Conservation (phyloP, 78 protist genomes). For the Protostelium mycophagum region DNA sequence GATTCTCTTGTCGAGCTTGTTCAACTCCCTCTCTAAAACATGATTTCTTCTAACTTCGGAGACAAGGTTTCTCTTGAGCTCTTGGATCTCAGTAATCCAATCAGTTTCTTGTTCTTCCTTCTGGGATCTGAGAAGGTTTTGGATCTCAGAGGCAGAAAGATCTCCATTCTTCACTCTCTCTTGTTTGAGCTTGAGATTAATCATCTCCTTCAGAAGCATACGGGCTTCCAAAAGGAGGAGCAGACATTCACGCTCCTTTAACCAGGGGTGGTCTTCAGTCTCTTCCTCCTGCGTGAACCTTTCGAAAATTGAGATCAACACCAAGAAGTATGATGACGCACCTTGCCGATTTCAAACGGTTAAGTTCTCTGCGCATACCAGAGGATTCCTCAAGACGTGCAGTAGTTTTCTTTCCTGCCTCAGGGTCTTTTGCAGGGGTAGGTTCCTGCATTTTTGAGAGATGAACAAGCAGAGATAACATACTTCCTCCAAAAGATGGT, state of each 20-base stretch:
- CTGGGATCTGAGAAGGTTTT: slow-evolving; percentile 36
- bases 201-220: slow-evolving; percentile 57
- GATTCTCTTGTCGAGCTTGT: slow-evolving; percentile 72
- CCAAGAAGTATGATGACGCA: neutral
- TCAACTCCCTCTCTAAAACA: slow-evolving; percentile 67
- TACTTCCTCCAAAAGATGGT: neutral
- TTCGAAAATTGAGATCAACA: neutral
- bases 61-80: slow-evolving; percentile 55
- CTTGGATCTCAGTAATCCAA: slow-evolving; percentile 23
- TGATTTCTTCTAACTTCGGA: slow-evolving; percentile 66
- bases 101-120: slow-evolving; percentile 36
- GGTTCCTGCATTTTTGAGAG: neutral
- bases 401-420: neutral
- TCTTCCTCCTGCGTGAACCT: neutral
- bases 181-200: slow-evolving; percentile 62
- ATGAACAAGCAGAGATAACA: no score
- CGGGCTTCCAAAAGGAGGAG: slow-evolving; percentile 67
- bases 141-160: slow-evolving; percentile 52
- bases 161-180: slow-evolving; percentile 62
- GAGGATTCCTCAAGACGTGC: neutral
- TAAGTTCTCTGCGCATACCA: neutral
- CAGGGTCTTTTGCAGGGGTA: neutral
- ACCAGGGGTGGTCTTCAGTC: neutral
- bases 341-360: neutral
- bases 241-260: slow-evolving; percentile 54